phyloP scores from a whole-genome alignment of 495 filamentous ascomycete genomes.

The Aspergillus nidulans region DNA sequence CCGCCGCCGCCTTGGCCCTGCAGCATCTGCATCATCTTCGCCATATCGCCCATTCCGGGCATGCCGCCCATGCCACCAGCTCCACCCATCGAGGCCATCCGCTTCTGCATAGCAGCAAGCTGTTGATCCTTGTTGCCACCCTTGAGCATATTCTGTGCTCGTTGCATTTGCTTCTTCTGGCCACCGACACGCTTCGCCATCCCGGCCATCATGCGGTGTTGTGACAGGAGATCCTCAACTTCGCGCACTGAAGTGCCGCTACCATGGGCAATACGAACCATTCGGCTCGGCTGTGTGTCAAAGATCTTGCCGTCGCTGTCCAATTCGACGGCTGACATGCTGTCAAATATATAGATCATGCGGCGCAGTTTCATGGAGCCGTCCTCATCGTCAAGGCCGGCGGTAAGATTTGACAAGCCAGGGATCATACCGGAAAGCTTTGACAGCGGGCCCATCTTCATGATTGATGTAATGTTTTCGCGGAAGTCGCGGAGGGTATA shows the following conservation, averaged over 20 bases:
- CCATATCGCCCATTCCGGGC: slow-evolving; percentile 70
- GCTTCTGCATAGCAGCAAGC: slow-evolving; percentile 96
- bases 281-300: slow-evolving; percentile 84
- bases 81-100: slow-evolving; percentile 87
- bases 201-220: slow-evolving; percentile 97
- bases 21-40: slow-evolving; percentile 77
- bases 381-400: slow-evolving; percentile 94
- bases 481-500: slow-evolving; percentile 94
- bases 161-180: slow-evolving; percentile 94
- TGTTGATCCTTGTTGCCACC: slow-evolving; percentile 87
- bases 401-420: slow-evolving; percentile 85
- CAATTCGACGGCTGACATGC: slow-evolving; percentile 92
- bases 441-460: slow-evolving; percentile 98
- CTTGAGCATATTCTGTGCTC: slow-evolving; percentile 83
- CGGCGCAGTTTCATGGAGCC: slow-evolving; percentile 87
- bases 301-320: slow-evolving; percentile 94
- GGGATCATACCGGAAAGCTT: slow-evolving; percentile 99
- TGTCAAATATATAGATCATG: slow-evolving; percentile 99
- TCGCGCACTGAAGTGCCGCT: slow-evolving; percentile 89
- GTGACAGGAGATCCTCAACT: slow-evolving; percentile 94
- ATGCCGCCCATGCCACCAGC: slow-evolving; percentile 58
- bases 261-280: slow-evolving; percentile 87
- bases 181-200: slow-evolving; percentile 99
- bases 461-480: slow-evolving; percentile 94
- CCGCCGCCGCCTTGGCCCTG: slow-evolving; percentile 46